Conservation (phyloP, 306 rosid species). For the Prinsepia uniflora region DNA sequence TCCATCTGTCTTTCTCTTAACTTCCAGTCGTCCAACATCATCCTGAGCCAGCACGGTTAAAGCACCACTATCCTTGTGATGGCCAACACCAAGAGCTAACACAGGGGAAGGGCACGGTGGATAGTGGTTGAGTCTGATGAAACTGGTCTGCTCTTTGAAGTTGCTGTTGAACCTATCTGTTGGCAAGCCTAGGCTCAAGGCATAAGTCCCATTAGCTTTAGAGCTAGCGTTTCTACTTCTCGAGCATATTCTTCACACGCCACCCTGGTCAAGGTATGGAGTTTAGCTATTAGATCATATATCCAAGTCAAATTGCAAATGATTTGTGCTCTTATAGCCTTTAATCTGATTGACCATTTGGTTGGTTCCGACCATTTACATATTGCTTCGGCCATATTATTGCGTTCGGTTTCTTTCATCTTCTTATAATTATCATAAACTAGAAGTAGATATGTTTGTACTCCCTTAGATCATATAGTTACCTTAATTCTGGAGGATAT, state of each 20-base stretch:
- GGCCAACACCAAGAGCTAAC: conserved; percentile 56
- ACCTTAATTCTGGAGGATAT: conserved; percentile 51
- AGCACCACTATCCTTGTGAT: conserved; percentile 50
- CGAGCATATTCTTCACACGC: conserved; percentile 34
- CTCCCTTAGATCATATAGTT: not conserved
- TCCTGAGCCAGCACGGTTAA: conserved; percentile 58
- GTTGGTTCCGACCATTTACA: not conserved
- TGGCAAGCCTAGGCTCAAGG: conserved; percentile 48
- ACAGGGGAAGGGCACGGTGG: conserved; percentile 59
- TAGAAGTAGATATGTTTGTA: not conserved
- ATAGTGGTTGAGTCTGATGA: conserved; percentile 43
- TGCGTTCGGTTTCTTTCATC: not conserved
- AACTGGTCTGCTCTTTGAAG: conserved; percentile 45
- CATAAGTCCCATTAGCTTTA: conserved; percentile 46
- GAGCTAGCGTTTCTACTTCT: conserved; percentile 37
- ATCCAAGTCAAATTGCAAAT: not conserved
- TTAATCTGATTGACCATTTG: not conserved
- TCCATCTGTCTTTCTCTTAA: conserved; percentile 49
- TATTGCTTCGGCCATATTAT: not conserved
- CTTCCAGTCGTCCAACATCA: conserved; percentile 56
- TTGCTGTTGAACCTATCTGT: conserved; percentile 35
- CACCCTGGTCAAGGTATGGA: conserved; percentile 25
- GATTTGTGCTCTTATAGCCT: not conserved
- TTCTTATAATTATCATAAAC: not conserved
- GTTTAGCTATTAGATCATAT: not conserved